Evolutionary conservation across 306 rosid species (phyloP).

Genomic region (Vicia villosa): DNA sequence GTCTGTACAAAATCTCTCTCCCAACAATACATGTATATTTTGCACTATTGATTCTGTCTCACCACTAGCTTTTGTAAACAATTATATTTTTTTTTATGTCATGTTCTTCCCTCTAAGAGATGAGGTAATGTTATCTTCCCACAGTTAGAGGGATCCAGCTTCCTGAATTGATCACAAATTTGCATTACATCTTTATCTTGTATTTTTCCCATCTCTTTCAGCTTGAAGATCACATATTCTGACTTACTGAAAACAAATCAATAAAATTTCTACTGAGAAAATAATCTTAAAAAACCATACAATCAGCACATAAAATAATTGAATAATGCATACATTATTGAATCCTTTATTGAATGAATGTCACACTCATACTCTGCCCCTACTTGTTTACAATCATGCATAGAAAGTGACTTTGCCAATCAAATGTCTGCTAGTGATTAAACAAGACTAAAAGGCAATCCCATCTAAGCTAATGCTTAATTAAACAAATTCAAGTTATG

Average conservation of each 20-base stretch:
- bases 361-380: slow-evolving; percentile 26
- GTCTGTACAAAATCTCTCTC: slow-evolving; percentile 36
- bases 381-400: slow-evolving; percentile 26
- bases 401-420: slow-evolving; percentile 29
- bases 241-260: slow-evolving; percentile 60
- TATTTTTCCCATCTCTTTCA: slow-evolving; percentile 91
- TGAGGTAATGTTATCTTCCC: slow-evolving; percentile 83
- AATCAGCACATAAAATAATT: slow-evolving; percentile 6
- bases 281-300: neutral
- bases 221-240: slow-evolving; percentile 78
- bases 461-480: slow-evolving; percentile 11
- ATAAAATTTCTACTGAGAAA: slow-evolving; percentile 23
- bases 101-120: slow-evolving; percentile 49
- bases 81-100: neutral
- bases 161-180: slow-evolving; percentile 68
- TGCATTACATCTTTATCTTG: slow-evolving; percentile 64
- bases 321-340: slow-evolving; percentile 32
- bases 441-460: neutral
- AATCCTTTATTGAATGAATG: neutral
- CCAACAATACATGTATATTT: slow-evolving; percentile 32
- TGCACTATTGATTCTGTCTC: neutral
- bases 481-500: neutral
- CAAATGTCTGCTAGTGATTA: neutral
- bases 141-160: slow-evolving; percentile 65
- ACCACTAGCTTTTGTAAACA: slow-evolving; percentile 1